Evolutionary conservation across 345 rosid genomes (phyloP).

Genomic region (Cardamine resedifolia): DNA sequence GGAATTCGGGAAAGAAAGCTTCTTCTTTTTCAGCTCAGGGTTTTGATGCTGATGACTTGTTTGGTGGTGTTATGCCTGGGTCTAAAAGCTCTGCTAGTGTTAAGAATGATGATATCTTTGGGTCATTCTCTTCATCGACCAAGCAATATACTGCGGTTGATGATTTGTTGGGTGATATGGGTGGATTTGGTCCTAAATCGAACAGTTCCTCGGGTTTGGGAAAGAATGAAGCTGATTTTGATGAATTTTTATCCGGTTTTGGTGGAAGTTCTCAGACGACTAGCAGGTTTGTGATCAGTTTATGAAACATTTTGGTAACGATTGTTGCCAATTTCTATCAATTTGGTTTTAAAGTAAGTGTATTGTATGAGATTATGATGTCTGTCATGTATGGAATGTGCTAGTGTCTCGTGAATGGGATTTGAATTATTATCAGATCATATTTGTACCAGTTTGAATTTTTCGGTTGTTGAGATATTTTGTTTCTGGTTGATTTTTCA

Average conservation of each 20-base stretch:
- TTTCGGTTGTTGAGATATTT: background rate
- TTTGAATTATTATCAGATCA: too few species aligned
- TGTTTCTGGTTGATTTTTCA: conserved; percentile 19
- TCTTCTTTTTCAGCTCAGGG: conserved; percentile 30
- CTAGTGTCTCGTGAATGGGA: background rate
- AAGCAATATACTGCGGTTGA: conserved; percentile 42
- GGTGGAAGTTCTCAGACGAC: conserved; percentile 46
- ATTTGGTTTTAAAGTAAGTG: background rate
- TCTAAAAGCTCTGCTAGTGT: conserved; percentile 39
- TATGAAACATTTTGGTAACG: background rate
- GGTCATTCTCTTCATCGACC: conserved; percentile 48
- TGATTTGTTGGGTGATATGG: conserved; percentile 54
- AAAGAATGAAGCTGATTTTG: conserved; percentile 43
- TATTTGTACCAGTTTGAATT: too few species aligned
- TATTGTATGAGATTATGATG: background rate
- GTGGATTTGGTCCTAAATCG: background rate
- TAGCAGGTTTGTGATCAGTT: conserved; percentile 44
- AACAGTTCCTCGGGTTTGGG: background rate
- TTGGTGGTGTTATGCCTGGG: conserved; percentile 52
- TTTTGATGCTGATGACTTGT: conserved; percentile 48
- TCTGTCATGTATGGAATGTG: background rate
- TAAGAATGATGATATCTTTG: conserved; percentile 44
- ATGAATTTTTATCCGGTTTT: conserved; percentile 82
- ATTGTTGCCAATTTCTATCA: background rate
- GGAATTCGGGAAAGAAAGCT: conserved; percentile 29